phyloP scores from a whole-genome alignment of 2,329 filamentous ascomycete genomes.

The Cladosporium oxysporum region DNA sequence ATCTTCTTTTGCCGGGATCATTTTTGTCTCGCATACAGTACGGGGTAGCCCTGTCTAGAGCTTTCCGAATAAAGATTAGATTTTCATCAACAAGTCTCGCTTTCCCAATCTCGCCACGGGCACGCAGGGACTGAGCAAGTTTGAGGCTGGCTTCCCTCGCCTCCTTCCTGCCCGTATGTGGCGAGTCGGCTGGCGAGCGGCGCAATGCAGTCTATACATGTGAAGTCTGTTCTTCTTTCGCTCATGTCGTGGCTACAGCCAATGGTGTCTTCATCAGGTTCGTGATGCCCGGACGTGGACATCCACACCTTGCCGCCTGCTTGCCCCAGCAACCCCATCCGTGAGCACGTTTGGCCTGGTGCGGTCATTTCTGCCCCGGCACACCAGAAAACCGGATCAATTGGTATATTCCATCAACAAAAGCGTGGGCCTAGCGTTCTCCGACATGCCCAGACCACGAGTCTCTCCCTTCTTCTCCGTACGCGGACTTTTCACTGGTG shows the following conservation, averaged over 20 bases:
- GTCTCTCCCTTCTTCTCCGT: neutral
- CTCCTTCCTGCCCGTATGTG: neutral
- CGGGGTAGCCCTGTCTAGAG: neutral
- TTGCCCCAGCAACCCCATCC: neutral
- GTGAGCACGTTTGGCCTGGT: neutral
- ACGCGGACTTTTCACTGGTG: neutral
- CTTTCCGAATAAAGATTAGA: neutral
- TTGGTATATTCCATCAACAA: neutral
- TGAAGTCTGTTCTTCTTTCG: neutral
- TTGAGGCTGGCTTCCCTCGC: neutral
- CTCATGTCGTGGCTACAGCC: neutral
- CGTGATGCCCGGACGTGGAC: neutral
- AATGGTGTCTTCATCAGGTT: neutral
- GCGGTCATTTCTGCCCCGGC: neutral
- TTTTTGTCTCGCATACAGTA: neutral
- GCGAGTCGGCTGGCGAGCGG: neutral
- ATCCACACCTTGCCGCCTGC: neutral
- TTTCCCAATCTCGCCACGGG: neutral
- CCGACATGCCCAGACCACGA: neutral
- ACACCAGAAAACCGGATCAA: neutral
- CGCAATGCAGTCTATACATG: neutral
- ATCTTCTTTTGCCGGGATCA: neutral
- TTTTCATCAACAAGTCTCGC: neutral
- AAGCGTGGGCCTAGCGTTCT: neutral
- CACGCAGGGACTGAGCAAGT: neutral